Evolutionary conservation across 2,329 filamentous ascomycete genomes (phyloP).

Genomic region (Corinectria fuckeliana): DNA sequence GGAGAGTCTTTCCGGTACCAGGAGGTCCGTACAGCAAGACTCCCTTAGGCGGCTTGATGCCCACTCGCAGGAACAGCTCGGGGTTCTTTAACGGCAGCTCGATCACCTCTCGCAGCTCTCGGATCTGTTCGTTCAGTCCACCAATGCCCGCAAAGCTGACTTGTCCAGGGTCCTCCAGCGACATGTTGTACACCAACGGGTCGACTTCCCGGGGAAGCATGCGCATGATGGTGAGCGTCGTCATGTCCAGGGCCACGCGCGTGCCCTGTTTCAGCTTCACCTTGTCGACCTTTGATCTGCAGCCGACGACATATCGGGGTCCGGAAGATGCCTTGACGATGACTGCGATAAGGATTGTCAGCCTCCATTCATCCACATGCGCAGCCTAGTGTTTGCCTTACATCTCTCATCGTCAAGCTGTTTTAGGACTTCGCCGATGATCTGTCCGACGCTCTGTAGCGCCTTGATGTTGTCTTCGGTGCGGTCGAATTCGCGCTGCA

Average conservation of each 20-base stretch:
- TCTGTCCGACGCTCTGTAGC: slow-evolving; percentile 97
- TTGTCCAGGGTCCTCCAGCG: slow-evolving; percentile 94
- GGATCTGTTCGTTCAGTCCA: slow-evolving; percentile 96
- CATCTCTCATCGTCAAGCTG: slow-evolving; percentile 99
- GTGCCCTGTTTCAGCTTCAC: slow-evolving; percentile 97
- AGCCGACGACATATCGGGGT: slow-evolving; percentile 96
- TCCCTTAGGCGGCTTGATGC: slow-evolving; percentile 98
- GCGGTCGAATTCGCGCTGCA: slow-evolving; percentile 93
- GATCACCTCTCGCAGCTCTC: slow-evolving; percentile 96
- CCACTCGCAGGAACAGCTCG: slow-evolving; percentile 93
- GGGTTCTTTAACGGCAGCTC: slow-evolving; percentile 98
- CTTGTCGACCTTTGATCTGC: slow-evolving; percentile 98
- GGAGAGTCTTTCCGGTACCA: slow-evolving; percentile 93
- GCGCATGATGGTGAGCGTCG: slow-evolving; percentile 98
- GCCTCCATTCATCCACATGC: slow-evolving; percentile 17
- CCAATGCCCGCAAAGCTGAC: slow-evolving; percentile 98
- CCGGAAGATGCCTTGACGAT: slow-evolving; percentile 98
- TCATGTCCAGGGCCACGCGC: slow-evolving; percentile 98
- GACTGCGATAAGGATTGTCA: slow-evolving; percentile 60
- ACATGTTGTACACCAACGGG: slow-evolving; percentile 99
- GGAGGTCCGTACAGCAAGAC: slow-evolving; percentile 95
- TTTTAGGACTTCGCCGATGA: slow-evolving; percentile 98
- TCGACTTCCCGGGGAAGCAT: slow-evolving; percentile 99
- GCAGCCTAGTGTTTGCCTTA: slow-evolving; percentile 53
- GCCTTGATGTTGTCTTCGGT: slow-evolving; percentile 99